phyloP scores from a whole-genome alignment of 768 basidiomycete species.

The Boletellus ananiceps region DNA sequence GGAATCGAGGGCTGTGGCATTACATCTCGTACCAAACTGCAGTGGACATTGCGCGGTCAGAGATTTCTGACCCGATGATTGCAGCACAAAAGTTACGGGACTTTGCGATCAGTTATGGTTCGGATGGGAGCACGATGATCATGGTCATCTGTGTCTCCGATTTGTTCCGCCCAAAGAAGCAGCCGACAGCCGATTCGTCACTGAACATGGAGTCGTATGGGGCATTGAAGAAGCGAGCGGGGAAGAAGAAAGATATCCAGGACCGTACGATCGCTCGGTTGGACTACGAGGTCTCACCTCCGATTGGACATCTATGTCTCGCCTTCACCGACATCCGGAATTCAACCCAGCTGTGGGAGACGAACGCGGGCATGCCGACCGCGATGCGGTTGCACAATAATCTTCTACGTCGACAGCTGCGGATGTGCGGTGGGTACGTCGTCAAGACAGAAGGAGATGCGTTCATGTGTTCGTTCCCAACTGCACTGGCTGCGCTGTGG shows the following conservation, averaged over 20 bases:
- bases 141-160: slow-evolving; percentile 90
- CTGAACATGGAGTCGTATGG: slow-evolving; percentile 36
- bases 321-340: slow-evolving; percentile 98
- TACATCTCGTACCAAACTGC: slow-evolving; percentile 92
- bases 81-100: slow-evolving; percentile 97
- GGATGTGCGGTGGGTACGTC: slow-evolving; percentile 93
- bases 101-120: slow-evolving; percentile 95
- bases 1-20: slow-evolving; percentile 91
- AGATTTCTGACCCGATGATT: slow-evolving; percentile 68
- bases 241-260: slow-evolving; percentile 45
- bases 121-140: slow-evolving; percentile 92
- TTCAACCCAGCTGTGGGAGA: slow-evolving; percentile 95
- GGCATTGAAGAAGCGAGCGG: slow-evolving; percentile 27
- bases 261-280: slow-evolving; percentile 62
- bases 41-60: slow-evolving; percentile 87
- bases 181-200: slow-evolving; percentile 29
- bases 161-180: slow-evolving; percentile 58
- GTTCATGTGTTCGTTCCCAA: slow-evolving; percentile 98
- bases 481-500: slow-evolving; percentile 77
- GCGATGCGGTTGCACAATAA: slow-evolving; percentile 90
- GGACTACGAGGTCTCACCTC: slow-evolving; percentile 76
- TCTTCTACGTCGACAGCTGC: slow-evolving; percentile 77
- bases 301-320: slow-evolving; percentile 81
- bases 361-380: slow-evolving; percentile 90
- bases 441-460: slow-evolving; percentile 99